phyloP scores from a whole-genome alignment of 768 basidiomycete genomes.

The Mycena maculata region DNA sequence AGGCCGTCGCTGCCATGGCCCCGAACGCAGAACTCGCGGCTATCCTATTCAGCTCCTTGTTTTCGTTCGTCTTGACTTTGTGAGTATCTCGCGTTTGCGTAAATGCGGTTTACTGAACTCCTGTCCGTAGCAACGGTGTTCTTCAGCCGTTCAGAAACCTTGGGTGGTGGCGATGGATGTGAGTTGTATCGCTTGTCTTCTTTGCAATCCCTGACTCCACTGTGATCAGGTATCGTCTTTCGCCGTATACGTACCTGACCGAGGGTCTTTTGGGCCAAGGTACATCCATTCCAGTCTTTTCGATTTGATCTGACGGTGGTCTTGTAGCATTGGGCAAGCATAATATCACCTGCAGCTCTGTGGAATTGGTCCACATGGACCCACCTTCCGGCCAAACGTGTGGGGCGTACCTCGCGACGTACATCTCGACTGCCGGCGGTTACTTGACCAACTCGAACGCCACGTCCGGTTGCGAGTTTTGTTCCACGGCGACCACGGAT shows the following conservation, averaged over 20 bases:
- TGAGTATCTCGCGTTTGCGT: conserved; percentile 41
- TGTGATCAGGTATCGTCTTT: conserved; percentile 48
- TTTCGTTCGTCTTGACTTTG: conserved; percentile 76
- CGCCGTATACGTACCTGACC: conserved; percentile 58
- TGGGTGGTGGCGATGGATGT: conserved; percentile 81
- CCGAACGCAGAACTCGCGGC: conserved; percentile 71
- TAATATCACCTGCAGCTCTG: conserved; percentile 63
- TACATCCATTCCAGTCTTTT: conserved; percentile 30
- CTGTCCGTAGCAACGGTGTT: conserved; percentile 64
- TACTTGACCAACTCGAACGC: conserved; percentile 68
- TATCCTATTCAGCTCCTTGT: conserved; percentile 66
- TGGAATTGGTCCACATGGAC: conserved; percentile 71
- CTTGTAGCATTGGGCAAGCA: conserved; percentile 62
- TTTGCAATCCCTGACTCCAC: background rate
- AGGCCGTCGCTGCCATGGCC: conserved; percentile 70
- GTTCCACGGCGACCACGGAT: conserved; percentile 64
- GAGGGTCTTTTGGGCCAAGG: conserved; percentile 62
- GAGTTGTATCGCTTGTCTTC: background rate
- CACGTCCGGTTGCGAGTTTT: conserved; percentile 64
- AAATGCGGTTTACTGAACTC: background rate
- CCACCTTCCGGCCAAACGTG: conserved; percentile 73
- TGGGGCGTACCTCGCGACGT: conserved; percentile 59
- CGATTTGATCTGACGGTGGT: conserved; percentile 42
- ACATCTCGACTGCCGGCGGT: conserved; percentile 64
- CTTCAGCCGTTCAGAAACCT: conserved; percentile 72